Evolutionary conservation across 179 eudicot species (phyloP), one percentile per base, ranked within the genome.

Genomic region (Corrigiola litoralis): DNA sequence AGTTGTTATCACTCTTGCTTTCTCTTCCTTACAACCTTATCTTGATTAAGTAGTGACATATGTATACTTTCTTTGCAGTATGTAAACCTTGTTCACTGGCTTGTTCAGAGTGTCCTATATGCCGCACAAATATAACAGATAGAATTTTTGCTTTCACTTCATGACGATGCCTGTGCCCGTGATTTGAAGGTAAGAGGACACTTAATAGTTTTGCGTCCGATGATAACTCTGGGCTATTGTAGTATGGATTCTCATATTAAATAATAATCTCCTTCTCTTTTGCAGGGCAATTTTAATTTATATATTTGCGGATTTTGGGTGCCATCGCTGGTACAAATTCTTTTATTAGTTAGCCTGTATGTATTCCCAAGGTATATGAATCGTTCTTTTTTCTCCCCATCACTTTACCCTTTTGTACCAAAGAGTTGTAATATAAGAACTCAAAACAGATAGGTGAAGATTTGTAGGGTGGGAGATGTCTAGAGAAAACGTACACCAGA

Each of bases 51-150:
- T 40, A 45, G 28, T 49, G 36, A 66, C 74, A 12, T 48, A 13
- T 16, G 25, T 54, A n/a, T 48, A 6, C 34, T 25, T 46, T 66
- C 48, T 72, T 72, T 76, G 92, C 96, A 95, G 99, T 95, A 70
- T 91, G 97, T 81, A 85, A 88, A 79, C 87, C 94, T 68, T 90
- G 99, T 77, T 90, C 99, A 12, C 83, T 94, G 75, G 99, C 96
- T 66, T 95, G 99, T 82, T 80, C 88, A 18, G 97, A 90, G 68
- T 90, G 99, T 67, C 97, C 97, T 27, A 88, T 95, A 44, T 95
- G 99, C 80, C 87, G 97, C 49, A 86, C 97, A 73, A 86, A 72
- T 69, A 90, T 90, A 55, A 69, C 82, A 50, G 99, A 95, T 84
- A 85, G 98, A 76, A 82, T 92, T 81, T 85, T 90, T 72, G 96